Conservation (phyloP, 2,329 filamentous ascomycete species). For the Talaromyces sp. region DNA sequence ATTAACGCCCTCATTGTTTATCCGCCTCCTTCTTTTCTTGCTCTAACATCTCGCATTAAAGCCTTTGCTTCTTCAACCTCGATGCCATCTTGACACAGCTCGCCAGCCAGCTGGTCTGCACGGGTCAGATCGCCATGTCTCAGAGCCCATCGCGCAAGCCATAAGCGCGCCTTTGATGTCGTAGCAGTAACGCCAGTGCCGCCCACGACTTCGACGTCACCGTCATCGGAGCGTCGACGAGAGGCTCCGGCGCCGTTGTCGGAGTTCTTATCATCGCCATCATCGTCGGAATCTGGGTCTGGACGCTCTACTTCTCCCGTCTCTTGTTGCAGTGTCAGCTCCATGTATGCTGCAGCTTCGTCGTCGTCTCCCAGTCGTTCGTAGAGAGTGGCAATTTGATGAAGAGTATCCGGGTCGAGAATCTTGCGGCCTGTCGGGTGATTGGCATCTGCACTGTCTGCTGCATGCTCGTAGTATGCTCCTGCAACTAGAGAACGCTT, state of each 20-base stretch:
- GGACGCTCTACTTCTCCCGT: slow-evolving; percentile 55
- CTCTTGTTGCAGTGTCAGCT: slow-evolving; percentile 88
- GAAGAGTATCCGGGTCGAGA: slow-evolving; percentile 83
- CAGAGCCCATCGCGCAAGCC: slow-evolving; percentile 82
- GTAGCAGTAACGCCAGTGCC: slow-evolving; percentile 83
- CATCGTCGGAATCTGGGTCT: slow-evolving; percentile 31
- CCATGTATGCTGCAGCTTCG: slow-evolving; percentile 90
- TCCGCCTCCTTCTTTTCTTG: slow-evolving; percentile 55
- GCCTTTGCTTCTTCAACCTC: slow-evolving; percentile 97
- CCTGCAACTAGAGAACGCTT: slow-evolving; percentile 88
- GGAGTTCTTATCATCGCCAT: slow-evolving; percentile 23
- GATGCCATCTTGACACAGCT: slow-evolving; percentile 90
- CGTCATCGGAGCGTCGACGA: slow-evolving; percentile 29
- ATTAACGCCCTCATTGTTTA: neutral
- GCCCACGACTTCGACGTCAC: slow-evolving; percentile 32
- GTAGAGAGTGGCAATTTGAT: slow-evolving; percentile 86
- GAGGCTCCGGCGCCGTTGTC: slow-evolving; percentile 30
- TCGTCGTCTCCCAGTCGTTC: slow-evolving; percentile 71
- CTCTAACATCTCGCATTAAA: slow-evolving; percentile 77
- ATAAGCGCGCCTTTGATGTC: slow-evolving; percentile 87
- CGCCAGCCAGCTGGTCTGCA: slow-evolving; percentile 75
- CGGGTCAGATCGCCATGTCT: slow-evolving; percentile 67
- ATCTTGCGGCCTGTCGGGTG: slow-evolving; percentile 49
- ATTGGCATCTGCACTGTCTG: slow-evolving; percentile 34
- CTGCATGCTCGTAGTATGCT: slow-evolving; percentile 70